These are phyloP conservation scores for Angophora floribunda DNA, from an alignment of 345 rosid species.

Conservation along the genomic window DNA sequence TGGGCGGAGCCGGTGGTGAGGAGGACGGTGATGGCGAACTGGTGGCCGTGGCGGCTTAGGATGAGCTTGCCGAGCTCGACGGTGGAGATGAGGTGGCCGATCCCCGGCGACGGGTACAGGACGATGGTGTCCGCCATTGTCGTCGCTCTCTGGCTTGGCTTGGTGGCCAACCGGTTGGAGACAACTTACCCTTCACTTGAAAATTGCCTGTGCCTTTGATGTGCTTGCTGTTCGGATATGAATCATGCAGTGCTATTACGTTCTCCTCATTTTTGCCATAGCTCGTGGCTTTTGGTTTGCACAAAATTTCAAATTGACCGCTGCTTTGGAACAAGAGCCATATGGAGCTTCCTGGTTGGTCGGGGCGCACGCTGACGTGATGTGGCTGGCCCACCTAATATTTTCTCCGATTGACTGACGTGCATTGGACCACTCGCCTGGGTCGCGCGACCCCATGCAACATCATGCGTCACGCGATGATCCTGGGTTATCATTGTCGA, in stretches of 20 bases:
- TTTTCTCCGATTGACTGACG: not conserved
- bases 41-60: not conserved
- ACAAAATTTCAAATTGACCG: not conserved
- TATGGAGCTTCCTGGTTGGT: too few relatives aligned
- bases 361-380: too few relatives aligned
- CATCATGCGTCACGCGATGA: not conserved
- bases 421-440: not conserved
- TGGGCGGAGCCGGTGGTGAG: not conserved
- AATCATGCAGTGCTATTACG: not conserved
- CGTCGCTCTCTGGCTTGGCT: not conserved
- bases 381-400: too few relatives aligned
- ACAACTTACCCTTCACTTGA: not conserved
- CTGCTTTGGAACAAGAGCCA: not conserved
- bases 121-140: not conserved
- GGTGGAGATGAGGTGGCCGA: constrained; percentile 2
- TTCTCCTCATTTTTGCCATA: not conserved
- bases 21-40: not conserved
- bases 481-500: not conserved
- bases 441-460: not conserved
- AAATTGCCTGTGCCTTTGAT: not conserved
- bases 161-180: not conserved
- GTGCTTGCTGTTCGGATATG: not conserved
- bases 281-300: not conserved
- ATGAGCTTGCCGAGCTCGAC: constrained; percentile 6
- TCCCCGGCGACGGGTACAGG: constrained; percentile 5